Conservation (phyloP, 257 asterid species). For the Verbena officinalis region DNA sequence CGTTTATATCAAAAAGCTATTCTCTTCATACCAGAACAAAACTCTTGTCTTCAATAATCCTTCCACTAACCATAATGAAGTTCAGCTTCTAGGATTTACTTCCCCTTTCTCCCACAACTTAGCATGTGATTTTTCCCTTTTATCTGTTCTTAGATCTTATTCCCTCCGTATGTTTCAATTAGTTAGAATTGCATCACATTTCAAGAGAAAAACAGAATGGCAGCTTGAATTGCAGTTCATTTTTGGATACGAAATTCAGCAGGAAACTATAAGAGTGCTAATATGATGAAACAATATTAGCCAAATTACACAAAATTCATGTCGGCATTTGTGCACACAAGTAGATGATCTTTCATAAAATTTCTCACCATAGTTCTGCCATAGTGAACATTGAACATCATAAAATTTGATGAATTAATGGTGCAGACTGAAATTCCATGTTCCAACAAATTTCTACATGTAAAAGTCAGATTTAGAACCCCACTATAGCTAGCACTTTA, state of each 20-base stretch:
- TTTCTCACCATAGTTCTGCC: background rate
- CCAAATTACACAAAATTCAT: background rate
- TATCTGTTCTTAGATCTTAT: background rate
- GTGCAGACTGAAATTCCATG: slow-evolving; percentile 1
- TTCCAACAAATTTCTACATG: slow-evolving; percentile 1
- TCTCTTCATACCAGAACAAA: slow-evolving; percentile 1
- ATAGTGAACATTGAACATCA: background rate
- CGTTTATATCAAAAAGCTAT: background rate
- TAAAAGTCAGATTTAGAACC: slow-evolving; percentile 19
- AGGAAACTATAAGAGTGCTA: background rate
- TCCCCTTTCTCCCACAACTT: too few species aligned
- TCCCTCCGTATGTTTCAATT: background rate
- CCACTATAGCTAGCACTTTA: slow-evolving; percentile 10
- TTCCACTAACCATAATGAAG: too few species aligned
- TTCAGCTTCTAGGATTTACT: too few species aligned
- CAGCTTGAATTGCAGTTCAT: background rate
- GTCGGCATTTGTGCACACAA: background rate
- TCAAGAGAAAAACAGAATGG: background rate
- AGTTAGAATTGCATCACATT: background rate
- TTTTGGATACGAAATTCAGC: background rate
- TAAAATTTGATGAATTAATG: background rate
- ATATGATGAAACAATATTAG: background rate
- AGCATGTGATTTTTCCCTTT: background rate
- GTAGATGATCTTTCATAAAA: too few species aligned
- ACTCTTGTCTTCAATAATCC: background rate